A percentile compares a stretch with the other conserved stretches of the same genome.
These are phyloP conservation scores for Xylariales sp. DNA, from an alignment of 2,329 filamentous ascomycete genomes.

Conservation along the genomic window DNA sequence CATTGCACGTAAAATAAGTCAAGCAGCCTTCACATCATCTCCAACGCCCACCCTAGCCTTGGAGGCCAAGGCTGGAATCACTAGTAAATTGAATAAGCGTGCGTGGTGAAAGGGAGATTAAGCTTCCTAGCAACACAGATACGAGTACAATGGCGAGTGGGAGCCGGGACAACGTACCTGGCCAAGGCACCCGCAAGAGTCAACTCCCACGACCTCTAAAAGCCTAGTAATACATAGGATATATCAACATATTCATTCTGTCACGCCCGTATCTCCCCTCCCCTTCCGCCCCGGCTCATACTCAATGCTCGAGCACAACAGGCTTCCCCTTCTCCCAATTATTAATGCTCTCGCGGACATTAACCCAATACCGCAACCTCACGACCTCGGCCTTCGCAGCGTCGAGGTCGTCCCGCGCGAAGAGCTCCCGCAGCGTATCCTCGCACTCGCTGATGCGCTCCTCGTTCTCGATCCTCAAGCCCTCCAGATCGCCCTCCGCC, in stretches of 20 bases:
- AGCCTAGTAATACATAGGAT: slow-evolving; percentile 2
- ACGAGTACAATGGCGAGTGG: background rate
- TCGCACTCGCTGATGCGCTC: slow-evolving; percentile 73
- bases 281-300: background rate
- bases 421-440: slow-evolving; percentile 69
- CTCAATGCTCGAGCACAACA: slow-evolving; percentile 64
- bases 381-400: slow-evolving; percentile 78
- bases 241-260: background rate
- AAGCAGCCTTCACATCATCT: no score
- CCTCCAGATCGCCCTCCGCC: slow-evolving; percentile 71
- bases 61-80: no score
- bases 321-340: slow-evolving; percentile 85
- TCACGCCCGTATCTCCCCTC: background rate
- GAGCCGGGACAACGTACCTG: background rate
- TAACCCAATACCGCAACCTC: slow-evolving; percentile 88
- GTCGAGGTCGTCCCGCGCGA: slow-evolving; percentile 73
- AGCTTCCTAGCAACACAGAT: background rate
- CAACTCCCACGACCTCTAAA: background rate
- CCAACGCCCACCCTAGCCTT: no score
- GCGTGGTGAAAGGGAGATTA: background rate
- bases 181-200: background rate
- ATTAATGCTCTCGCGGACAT: slow-evolving; percentile 81
- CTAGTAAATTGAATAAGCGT: background rate
- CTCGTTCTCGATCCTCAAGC: slow-evolving; percentile 74
- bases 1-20: no score